Evolutionary conservation across 1,139 yeast genomes (phyloP).

Genomic region (Kurtzmaniella natalensis): DNA sequence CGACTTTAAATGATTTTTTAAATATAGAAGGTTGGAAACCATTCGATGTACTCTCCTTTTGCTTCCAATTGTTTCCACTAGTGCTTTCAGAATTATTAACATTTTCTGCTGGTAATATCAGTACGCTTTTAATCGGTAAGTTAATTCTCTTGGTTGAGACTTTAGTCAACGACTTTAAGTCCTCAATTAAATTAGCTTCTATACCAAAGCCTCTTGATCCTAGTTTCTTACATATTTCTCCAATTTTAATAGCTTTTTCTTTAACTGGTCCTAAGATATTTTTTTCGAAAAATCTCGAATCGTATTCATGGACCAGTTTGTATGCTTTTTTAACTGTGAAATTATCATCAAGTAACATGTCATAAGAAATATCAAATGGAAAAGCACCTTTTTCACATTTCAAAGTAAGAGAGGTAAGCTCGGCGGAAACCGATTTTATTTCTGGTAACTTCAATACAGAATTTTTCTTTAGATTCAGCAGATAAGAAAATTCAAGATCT

Average conservation of each 20-base stretch:
- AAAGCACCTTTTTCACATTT: constrained; percentile 27
- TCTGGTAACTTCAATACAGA: constrained; percentile 19
- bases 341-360: constrained; percentile 27
- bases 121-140: constrained; percentile 16
- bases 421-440: constrained; percentile 25
- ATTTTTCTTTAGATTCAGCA: constrained; percentile 6
- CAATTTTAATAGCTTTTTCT: constrained; percentile 17
- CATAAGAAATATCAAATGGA: constrained; percentile 41
- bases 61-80: too few relatives aligned
- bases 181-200: constrained; percentile 28
- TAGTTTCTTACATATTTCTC: constrained; percentile 16
- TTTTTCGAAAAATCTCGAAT: constrained; percentile 22
- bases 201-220: constrained; percentile 25
- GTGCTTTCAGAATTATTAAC: neutral
- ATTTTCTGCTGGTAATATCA: constrained; percentile 2
- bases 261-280: constrained; percentile 22
- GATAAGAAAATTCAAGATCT: constrained; percentile 4
- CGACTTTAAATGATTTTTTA: neutral
- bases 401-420: constrained; percentile 32
- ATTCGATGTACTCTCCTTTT: neutral
- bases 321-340: constrained; percentile 3
- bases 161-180: constrained; percentile 25
- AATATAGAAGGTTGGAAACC: neutral
- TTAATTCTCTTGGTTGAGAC: constrained; percentile 27
- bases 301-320: constrained; percentile 11